Conservation (phyloP, 1,284 basidiomycete species). For the Fomitopsis schrenkii region DNA sequence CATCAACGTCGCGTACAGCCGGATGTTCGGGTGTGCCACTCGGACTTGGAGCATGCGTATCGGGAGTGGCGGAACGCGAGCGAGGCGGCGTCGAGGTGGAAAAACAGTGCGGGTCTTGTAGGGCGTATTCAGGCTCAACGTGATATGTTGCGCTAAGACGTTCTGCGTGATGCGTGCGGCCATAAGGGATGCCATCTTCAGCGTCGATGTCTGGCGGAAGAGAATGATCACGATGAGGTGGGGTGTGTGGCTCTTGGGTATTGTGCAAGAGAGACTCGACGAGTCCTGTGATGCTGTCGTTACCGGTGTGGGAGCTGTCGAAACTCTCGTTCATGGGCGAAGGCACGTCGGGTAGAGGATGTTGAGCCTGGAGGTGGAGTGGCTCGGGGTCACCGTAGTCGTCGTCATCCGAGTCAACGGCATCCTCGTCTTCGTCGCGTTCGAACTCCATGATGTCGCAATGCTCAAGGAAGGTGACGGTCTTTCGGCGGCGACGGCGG, state of each 20-base stretch:
- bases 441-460: constrained; percentile 90
- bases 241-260: constrained; percentile 24
- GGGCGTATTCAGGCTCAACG: constrained; percentile 1
- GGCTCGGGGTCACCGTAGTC: constrained; percentile 28
- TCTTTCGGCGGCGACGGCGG: constrained; percentile 63
- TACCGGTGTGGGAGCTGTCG: constrained; percentile 31
- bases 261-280: constrained; percentile 55
- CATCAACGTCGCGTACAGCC: constrained; percentile 37
- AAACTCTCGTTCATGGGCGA: constrained; percentile 5
- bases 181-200: constrained; percentile 65
- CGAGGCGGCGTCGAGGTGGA: constrained; percentile 13
- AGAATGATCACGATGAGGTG: constrained; percentile 17
- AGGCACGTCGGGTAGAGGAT: background rate
- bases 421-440: constrained; percentile 45
- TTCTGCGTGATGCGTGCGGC: constrained; percentile 63
- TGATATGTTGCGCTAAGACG: constrained; percentile 22
- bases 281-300: constrained; percentile 57
- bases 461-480: constrained; percentile 82
- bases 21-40: constrained; percentile 10
- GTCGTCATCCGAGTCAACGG: constrained; percentile 44
- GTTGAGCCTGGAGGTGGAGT: background rate
- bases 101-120: constrained; percentile 1
- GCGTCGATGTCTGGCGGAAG: constrained; percentile 41
- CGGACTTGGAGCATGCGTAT: constrained; percentile 18
- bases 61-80: constrained; percentile 30